A percentile compares a stretch with the other conserved stretches of the same genome.
Conservation (phyloP, 495 filamentous ascomycete genomes). For the Penicillium canescens region DNA sequence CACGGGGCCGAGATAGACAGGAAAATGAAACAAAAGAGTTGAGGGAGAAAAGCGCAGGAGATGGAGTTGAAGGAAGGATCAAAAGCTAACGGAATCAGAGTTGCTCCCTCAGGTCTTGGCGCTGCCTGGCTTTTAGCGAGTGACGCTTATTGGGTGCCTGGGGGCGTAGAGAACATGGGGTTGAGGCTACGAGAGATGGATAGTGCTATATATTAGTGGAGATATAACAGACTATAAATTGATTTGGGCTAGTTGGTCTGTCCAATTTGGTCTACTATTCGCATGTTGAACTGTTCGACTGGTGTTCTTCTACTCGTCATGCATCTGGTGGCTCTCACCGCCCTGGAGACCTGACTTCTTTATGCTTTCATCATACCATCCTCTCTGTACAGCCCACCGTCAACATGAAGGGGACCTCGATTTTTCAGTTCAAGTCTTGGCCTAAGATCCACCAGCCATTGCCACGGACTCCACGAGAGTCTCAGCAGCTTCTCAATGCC, state of each 20-base stretch:
- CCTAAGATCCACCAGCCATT: constrained; percentile 71
- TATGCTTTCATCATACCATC: neutral
- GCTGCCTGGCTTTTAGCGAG: constrained; percentile 37
- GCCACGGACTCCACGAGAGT: constrained; percentile 63
- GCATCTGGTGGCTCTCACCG: constrained; percentile 4
- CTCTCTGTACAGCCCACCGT: constrained; percentile 16
- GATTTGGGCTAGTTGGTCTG: too few species aligned
- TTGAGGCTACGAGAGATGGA: too few species aligned
- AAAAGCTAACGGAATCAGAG: constrained; percentile 32
- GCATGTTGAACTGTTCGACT: neutral
- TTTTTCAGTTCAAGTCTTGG: constrained; percentile 46
- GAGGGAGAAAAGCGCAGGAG: constrained; percentile 28
- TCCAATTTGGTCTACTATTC: too few species aligned
- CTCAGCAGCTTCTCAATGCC: constrained; percentile 64
- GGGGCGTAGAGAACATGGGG: neutral
- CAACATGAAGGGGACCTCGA: constrained; percentile 44
- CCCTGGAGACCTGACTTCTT: constrained; percentile 1
- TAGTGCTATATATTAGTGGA: too few species aligned
- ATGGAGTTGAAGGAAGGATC: constrained; percentile 28
- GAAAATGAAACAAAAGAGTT: constrained; percentile 28
- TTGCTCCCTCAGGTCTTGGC: constrained; percentile 35
- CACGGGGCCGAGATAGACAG: constrained; percentile 40
- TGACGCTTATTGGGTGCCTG: constrained; percentile 29
- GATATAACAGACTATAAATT: too few species aligned
- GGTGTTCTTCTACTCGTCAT: constrained; percentile 9